These are phyloP conservation scores for Echria macrotheca DNA, from an alignment of 495 filamentous ascomycete genomes.

Conservation along the genomic window DNA sequence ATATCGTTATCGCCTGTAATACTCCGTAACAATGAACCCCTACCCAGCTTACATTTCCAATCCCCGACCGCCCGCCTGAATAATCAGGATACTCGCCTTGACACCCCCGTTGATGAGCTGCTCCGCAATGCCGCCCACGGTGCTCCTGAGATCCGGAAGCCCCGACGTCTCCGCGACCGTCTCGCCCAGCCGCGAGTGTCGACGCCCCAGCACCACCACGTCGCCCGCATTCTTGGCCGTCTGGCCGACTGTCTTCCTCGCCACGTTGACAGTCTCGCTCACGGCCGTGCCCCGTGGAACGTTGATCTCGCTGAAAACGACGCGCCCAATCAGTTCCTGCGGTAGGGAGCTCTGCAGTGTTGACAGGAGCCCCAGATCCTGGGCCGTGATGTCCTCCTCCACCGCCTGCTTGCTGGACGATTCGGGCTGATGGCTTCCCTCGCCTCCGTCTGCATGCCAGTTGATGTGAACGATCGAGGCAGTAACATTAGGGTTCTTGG, in stretches of 20 bases:
- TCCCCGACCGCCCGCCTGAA: conserved; percentile 55
- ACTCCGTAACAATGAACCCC: no score
- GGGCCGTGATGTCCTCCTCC: conserved; percentile 30
- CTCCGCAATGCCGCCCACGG: conserved; percentile 65
- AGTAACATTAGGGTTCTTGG: conserved; percentile 69
- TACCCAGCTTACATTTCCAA: conserved; percentile 13
- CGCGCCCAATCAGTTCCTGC: conserved; percentile 49
- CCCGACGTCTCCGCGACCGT: background rate
- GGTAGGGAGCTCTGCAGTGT: conserved; percentile 59
- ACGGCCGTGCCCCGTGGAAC: conserved; percentile 23
- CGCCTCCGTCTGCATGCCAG: conserved; percentile 12
- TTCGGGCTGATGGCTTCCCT: background rate
- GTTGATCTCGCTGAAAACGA: conserved; percentile 50
- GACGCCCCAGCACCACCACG: conserved; percentile 68
- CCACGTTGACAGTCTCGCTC: conserved; percentile 32
- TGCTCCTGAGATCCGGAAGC: conserved; percentile 46
- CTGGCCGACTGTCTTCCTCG: conserved; percentile 56
- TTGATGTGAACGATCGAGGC: conserved; percentile 59
- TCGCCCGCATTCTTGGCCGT: conserved; percentile 67
- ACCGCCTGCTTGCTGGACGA: conserved; percentile 20
- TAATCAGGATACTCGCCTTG: conserved; percentile 69
- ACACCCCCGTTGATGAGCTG: conserved; percentile 54
- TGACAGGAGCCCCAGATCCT: conserved; percentile 59
- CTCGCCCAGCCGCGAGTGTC: conserved; percentile 30
- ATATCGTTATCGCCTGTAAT: no score